These are phyloP conservation scores for Paxillus ammoniavirescens DNA, from an alignment of 768 basidiomycete species.

Conservation along the genomic window DNA sequence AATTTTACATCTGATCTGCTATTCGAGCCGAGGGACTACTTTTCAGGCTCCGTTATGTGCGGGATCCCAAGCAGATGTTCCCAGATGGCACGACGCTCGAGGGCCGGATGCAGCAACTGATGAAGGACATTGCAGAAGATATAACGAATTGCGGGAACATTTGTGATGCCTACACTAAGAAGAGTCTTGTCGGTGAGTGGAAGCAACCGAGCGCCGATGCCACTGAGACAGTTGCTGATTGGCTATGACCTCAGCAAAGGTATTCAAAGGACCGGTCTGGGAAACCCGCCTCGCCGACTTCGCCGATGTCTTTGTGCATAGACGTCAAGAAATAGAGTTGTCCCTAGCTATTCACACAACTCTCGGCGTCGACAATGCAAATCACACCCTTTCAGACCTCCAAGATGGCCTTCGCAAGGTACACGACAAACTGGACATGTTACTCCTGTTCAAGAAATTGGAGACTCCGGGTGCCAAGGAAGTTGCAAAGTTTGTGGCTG, in stretches of 20 bases:
- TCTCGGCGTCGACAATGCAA: slow-evolving; percentile 33
- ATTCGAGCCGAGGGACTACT: not conserved
- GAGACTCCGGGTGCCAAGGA: slow-evolving; percentile 42
- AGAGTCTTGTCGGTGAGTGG: slow-evolving; percentile 37
- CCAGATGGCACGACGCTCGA: slow-evolving; percentile 34
- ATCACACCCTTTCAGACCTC: slow-evolving; percentile 28
- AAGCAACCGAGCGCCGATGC: too few species aligned
- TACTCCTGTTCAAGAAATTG: slow-evolving; percentile 37
- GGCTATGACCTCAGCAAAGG: slow-evolving; percentile 22
- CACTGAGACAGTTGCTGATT: slow-evolving; percentile 1
- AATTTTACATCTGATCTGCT: not conserved
- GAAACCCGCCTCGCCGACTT: slow-evolving; percentile 37
- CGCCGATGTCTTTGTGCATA: slow-evolving; percentile 32
- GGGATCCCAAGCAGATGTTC: slow-evolving; percentile 26
- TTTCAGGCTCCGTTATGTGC: slow-evolving; percentile 30
- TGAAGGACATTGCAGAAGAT: slow-evolving; percentile 35
- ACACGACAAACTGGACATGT: slow-evolving; percentile 33
- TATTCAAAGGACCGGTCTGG: slow-evolving; percentile 35
- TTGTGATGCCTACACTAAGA: slow-evolving; percentile 47
- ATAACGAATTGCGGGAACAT: slow-evolving; percentile 43
- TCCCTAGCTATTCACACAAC: slow-evolving; percentile 39
- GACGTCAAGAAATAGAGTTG: slow-evolving; percentile 35
- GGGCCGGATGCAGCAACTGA: slow-evolving; percentile 32
- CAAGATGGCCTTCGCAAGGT: slow-evolving; percentile 18
- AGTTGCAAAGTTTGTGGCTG: slow-evolving; percentile 35